These are phyloP conservation scores for Helminthosporium solani DNA, from an alignment of 2,329 filamentous ascomycete genomes.

Conservation along the genomic window DNA sequence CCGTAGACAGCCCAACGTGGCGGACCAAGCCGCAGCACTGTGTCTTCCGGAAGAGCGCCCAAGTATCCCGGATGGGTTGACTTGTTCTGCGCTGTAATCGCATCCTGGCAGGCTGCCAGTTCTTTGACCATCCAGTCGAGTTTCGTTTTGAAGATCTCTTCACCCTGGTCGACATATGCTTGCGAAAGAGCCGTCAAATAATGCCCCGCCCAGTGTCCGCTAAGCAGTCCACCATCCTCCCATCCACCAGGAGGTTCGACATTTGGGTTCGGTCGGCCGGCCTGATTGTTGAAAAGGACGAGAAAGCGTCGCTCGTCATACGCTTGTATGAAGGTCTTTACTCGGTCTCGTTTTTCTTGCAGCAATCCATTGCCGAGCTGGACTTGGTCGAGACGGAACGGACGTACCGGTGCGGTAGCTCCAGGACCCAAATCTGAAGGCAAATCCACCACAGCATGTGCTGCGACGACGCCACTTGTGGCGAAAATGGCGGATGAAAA, in stretches of 20 bases:
- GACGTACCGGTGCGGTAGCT: slow-evolving; percentile 13
- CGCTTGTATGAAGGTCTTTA: slow-evolving; percentile 10
- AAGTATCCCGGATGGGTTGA: slow-evolving; percentile 15
- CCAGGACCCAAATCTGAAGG: background rate
- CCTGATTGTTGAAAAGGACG: slow-evolving; percentile 17
- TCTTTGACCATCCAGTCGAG: slow-evolving; percentile 18
- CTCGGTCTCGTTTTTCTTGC: slow-evolving; percentile 14
- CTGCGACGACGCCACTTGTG: background rate
- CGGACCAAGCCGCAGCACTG: slow-evolving; percentile 14
- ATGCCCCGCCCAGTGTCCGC: slow-evolving; percentile 17
- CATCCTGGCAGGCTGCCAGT: slow-evolving; percentile 13
- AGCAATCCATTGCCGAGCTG: slow-evolving; percentile 15
- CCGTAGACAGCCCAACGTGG: slow-evolving; percentile 17
- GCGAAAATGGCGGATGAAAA: background rate
- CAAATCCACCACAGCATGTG: background rate
- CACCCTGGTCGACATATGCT: slow-evolving; percentile 14
- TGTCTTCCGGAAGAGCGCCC: slow-evolving; percentile 16
- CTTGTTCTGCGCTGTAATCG: slow-evolving; percentile 7
- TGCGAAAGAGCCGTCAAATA: slow-evolving; percentile 16
- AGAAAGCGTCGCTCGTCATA: slow-evolving; percentile 19
- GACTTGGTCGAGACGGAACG: slow-evolving; percentile 16
- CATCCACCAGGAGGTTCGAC: slow-evolving; percentile 13
- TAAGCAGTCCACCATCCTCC: slow-evolving; percentile 16
- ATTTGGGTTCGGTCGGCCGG: slow-evolving; percentile 15
- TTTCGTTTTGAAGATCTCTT: slow-evolving; percentile 11